A percentile compares a stretch with the other conserved stretches of the same genome.
Conservation (phyloP, 1,284 basidiomycete species). For the Trichosporon sp. region DNA sequence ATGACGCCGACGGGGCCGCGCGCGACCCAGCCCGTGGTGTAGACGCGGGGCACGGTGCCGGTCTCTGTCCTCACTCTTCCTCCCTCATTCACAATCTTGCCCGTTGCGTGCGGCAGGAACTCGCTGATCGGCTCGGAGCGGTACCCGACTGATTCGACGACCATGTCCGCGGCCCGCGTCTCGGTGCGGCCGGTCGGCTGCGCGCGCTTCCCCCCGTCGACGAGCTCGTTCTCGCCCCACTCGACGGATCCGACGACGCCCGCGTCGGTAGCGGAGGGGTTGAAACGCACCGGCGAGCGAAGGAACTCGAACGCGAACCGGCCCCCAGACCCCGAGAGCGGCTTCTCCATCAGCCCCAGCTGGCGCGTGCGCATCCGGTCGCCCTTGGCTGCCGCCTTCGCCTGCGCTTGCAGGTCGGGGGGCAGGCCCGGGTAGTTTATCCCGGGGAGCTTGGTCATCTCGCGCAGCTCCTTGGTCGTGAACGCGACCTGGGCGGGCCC, state of each 20-base stretch:
- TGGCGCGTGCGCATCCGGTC: constrained; percentile 53
- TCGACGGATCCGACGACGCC: constrained; percentile 47
- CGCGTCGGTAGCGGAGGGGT: constrained; percentile 21
- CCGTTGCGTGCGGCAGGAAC: constrained; percentile 49
- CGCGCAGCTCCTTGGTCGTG: constrained; percentile 89
- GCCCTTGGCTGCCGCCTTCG: constrained; percentile 43
- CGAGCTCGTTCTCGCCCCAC: constrained; percentile 42
- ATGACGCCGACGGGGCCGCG: constrained; percentile 88
- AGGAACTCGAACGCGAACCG: constrained; percentile 78
- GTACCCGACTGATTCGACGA: constrained; percentile 87
- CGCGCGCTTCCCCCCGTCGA: constrained; percentile 46
- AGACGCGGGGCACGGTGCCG: constrained; percentile 60
- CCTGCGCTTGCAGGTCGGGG: constrained; percentile 37
- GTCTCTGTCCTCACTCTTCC: constrained; percentile 46
- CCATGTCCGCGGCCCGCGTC: constrained; percentile 63
- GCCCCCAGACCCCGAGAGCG: constrained; percentile 4
- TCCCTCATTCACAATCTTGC: constrained; percentile 42
- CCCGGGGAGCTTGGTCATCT: constrained; percentile 74
- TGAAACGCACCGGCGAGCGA: constrained; percentile 61
- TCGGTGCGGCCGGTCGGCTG: constrained; percentile 60
- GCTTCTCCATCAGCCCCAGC: constrained; percentile 50
- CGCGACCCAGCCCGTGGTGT: constrained; percentile 91
- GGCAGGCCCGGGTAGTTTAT: constrained; percentile 52
- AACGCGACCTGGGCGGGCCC: constrained; percentile 88
- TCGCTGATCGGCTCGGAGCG: constrained; percentile 59